Conservation (phyloP, 1,139 yeast species). For the Hanseniaspora sp. region DNA sequence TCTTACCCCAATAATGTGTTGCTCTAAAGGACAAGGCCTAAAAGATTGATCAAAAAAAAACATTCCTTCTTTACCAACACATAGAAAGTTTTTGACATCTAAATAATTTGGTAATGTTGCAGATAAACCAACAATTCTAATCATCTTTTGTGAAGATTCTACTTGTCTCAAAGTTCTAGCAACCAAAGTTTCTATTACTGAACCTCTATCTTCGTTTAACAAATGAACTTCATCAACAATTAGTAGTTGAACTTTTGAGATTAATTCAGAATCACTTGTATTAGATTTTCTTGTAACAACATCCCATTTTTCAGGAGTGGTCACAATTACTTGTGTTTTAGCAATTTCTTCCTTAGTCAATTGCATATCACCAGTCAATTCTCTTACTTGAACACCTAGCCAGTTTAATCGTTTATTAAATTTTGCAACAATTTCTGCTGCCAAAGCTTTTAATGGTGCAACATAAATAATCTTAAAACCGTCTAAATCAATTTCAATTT, state of each 20-base stretch:
- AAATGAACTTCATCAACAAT: conserved; percentile 95
- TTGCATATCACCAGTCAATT: conserved; percentile 96
- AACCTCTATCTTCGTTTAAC: conserved; percentile 94
- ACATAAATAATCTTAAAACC: conserved; percentile 87
- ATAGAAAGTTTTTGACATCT: conserved; percentile 91
- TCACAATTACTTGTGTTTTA: conserved; percentile 81
- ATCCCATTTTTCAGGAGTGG: conserved; percentile 99
- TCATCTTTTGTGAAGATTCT: conserved; percentile 86
- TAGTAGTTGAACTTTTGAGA: conserved; percentile 69
- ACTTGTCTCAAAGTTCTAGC: conserved; percentile 93
- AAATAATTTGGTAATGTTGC: conserved; percentile 90
- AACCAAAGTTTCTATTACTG: conserved; percentile 89
- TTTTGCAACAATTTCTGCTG: conserved; percentile 94
- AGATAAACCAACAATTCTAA: conserved; percentile 88
- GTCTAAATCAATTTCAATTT: conserved; percentile 58
- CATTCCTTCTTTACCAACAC: conserved; percentile 86
- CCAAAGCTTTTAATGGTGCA: conserved; percentile 92
- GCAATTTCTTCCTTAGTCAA: conserved; percentile 71
- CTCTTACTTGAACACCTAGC: conserved; percentile 78
- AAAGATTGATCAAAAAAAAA: conserved; percentile 88
- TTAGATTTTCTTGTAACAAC: conserved; percentile 77
- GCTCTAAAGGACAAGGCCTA: conserved; percentile 88
- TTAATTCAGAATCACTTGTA: conserved; percentile 74
- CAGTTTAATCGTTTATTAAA: conserved; percentile 66
- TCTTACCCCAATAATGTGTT: conserved; percentile 73